These are phyloP conservation scores for Trametopsis cervina DNA, from an alignment of 768 basidiomycete species.

Conservation along the genomic window DNA sequence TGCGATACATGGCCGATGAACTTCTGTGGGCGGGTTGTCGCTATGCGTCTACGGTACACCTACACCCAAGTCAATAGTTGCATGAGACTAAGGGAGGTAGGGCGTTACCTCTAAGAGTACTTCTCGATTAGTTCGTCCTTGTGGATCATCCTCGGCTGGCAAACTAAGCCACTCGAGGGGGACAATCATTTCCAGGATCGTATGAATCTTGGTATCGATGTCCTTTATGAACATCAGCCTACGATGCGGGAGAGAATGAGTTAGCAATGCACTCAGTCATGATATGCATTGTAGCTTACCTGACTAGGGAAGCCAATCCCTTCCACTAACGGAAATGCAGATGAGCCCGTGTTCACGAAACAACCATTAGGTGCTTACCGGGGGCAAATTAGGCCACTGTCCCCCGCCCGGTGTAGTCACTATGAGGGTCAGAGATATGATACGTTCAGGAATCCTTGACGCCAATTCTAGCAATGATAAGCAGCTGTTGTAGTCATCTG, in stretches of 20 bases:
- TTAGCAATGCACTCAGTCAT: background rate
- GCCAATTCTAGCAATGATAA: constrained; percentile 50
- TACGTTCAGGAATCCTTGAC: constrained; percentile 54
- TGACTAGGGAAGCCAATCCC: constrained; percentile 10
- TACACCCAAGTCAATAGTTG: constrained; percentile 19
- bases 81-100: background rate
- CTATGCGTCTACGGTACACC: constrained; percentile 39
- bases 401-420: constrained; percentile 67
- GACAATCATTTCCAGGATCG: constrained; percentile 53
- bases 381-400: constrained; percentile 53
- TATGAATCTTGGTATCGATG: constrained; percentile 38
- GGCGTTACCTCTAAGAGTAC: constrained; percentile 44
- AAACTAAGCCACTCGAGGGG: constrained; percentile 54
- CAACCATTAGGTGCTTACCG: constrained; percentile 33
- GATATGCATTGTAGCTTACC: background rate
- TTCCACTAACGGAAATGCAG: constrained; percentile 11
- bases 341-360: background rate
- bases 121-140: constrained; percentile 59
- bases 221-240: constrained; percentile 35
- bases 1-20: constrained; percentile 64
- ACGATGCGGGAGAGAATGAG: background rate
- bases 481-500: background rate
- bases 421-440: constrained; percentile 55
- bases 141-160: constrained; percentile 42
- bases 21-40: constrained; percentile 50